A percentile compares a stretch with the other conserved stretches of the same genome.
Conservation (phyloP, 2,329 filamentous ascomycete species). For the Hypoxylon rubiginosum region DNA sequence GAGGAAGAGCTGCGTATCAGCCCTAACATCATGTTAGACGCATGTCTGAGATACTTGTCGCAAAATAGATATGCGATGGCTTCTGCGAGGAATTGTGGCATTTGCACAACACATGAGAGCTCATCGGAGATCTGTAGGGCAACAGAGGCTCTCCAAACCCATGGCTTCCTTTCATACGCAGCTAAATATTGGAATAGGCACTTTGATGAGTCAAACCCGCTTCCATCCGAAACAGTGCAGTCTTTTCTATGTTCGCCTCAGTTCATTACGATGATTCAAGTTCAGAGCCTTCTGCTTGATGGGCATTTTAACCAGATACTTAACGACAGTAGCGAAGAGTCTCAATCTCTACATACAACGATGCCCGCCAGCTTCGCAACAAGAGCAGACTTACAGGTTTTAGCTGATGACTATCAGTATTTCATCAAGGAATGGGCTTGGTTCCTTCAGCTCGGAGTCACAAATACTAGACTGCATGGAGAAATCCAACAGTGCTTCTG, state of each 20-base stretch:
- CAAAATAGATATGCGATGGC: background rate
- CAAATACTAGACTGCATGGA: background rate
- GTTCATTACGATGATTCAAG: background rate
- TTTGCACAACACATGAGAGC: too few species aligned
- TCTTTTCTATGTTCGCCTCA: background rate
- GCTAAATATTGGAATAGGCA: background rate
- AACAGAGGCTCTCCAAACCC: background rate
- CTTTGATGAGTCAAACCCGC: background rate
- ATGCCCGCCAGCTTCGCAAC: background rate
- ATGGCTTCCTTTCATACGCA: background rate
- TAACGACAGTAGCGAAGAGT: background rate
- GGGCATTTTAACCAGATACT: background rate
- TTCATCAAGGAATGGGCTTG: background rate
- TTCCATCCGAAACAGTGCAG: background rate
- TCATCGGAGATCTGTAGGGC: background rate
- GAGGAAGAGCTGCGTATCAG: background rate
- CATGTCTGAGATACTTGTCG: background rate
- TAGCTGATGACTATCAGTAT: background rate
- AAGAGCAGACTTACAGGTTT: background rate
- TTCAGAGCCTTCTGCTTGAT: background rate
- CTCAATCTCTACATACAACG: background rate
- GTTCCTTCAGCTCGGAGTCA: background rate
- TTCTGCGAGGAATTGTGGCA: background rate
- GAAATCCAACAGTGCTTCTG: background rate
- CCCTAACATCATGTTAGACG: background rate